Percentiles rank a stretch among this genome's conserved stretches.
Evolutionary conservation across 495 filamentous ascomycete species (phyloP).

Genomic region (Endocarpon pusillum): DNA sequence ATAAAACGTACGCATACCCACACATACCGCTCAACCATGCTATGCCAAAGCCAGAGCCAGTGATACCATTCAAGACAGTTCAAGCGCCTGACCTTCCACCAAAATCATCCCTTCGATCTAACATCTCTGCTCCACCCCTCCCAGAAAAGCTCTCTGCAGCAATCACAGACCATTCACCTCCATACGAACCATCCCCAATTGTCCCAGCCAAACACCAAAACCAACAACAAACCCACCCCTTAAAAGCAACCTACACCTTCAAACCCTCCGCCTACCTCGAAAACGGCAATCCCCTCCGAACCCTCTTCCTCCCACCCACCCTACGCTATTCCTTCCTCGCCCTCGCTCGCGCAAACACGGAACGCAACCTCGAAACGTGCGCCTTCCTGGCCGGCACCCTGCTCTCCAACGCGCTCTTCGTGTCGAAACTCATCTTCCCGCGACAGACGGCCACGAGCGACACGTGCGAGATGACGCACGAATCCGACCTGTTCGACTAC

Average conservation of each 20-base stretch:
- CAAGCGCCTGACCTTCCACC: conserved; percentile 31
- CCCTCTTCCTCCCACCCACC: conserved; percentile 64
- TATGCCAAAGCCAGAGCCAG: conserved; percentile 20
- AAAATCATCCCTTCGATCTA: conserved; percentile 19
- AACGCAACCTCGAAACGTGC: conserved; percentile 74
- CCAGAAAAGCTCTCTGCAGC: conserved; percentile 16
- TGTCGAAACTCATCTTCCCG: conserved; percentile 73
- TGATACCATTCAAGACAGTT: conserved; percentile 12
- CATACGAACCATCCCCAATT: conserved; percentile 15
- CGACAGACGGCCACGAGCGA: conserved; percentile 79
- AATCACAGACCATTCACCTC: conserved; percentile 2
- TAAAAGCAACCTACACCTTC: conserved; percentile 65
- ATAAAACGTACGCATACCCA: neutral
- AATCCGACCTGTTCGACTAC: conserved; percentile 67
- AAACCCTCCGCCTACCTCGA: conserved; percentile 76
- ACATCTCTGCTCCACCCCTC: conserved; percentile 13
- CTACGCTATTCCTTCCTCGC: conserved; percentile 58
- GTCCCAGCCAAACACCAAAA: conserved; percentile 22
- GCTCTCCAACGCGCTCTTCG: conserved; percentile 84
- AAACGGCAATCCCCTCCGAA: conserved; percentile 68
- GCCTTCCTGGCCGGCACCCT: conserved; percentile 83
- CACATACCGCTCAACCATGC: conserved; percentile 25
- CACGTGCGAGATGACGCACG: conserved; percentile 86
- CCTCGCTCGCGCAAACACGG: conserved; percentile 58
- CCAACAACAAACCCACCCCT: conserved; percentile 25